phyloP scores from a whole-genome alignment of 148 eudicot species.

The Limonium bicolor region DNA sequence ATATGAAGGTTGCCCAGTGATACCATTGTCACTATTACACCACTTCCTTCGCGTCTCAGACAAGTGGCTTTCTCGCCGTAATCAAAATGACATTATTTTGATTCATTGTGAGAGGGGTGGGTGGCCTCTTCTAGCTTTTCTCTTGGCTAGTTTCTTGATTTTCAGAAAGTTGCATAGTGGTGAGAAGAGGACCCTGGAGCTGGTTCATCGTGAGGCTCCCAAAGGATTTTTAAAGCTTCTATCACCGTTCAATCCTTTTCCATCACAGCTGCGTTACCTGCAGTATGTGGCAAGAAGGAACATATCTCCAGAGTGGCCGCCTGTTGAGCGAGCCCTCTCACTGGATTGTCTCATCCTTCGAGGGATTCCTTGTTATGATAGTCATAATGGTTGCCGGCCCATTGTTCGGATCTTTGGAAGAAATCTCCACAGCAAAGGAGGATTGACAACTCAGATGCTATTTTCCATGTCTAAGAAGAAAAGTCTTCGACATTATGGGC shows the following conservation, averaged over 20 bases:
- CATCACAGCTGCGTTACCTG: conserved; percentile 93
- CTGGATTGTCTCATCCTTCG: conserved; percentile 92
- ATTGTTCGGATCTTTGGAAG: conserved; percentile 87
- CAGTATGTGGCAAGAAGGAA: conserved; percentile 90
- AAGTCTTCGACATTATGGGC: conserved; percentile 65
- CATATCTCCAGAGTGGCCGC: conserved; percentile 92
- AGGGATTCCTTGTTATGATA: conserved; percentile 75
- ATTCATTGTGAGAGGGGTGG: conserved; percentile 99
- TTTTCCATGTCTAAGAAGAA: conserved; percentile 85
- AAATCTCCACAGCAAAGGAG: conserved; percentile 74
- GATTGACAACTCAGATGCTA: conserved; percentile 75
- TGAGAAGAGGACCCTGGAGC: conserved; percentile 80
- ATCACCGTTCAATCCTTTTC: conserved; percentile 87
- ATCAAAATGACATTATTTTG: conserved; percentile 76
- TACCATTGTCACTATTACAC: conserved; percentile 80
- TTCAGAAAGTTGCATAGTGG: conserved; percentile 75
- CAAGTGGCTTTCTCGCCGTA: conserved; percentile 70
- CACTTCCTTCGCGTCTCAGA: conserved; percentile 92
- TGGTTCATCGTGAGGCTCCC: conserved; percentile 92
- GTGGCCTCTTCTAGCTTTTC: conserved; percentile 87
- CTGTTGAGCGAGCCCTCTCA: conserved; percentile 77
- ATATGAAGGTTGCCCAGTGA: conserved; percentile 92
- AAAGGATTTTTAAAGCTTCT: conserved; percentile 72
- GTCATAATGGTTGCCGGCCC: conserved; percentile 79
- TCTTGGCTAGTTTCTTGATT: conserved; percentile 75